phyloP scores from a whole-genome alignment of 129 eudicot genomes.

The Helianthus annuus region DNA sequence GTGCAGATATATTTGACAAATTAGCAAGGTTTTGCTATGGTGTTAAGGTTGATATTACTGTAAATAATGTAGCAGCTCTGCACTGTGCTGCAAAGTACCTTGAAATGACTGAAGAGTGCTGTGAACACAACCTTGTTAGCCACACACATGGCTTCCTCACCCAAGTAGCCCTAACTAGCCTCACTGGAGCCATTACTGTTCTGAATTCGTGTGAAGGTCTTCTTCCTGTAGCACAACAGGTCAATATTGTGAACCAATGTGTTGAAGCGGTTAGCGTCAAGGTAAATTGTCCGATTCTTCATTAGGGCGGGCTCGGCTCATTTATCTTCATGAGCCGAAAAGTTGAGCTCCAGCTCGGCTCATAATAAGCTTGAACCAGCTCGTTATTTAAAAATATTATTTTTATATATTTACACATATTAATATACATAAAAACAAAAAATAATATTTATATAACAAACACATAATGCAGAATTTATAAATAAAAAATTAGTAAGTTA shows the following conservation, averaged over 20 bases:
- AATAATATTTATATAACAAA: no score
- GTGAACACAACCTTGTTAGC: slow-evolving; percentile 71
- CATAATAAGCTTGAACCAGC: no score
- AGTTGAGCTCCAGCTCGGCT: no score
- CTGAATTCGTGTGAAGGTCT: slow-evolving; percentile 83
- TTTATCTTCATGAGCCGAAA: no score
- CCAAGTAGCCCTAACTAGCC: slow-evolving; percentile 85
- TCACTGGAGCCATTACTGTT: slow-evolving; percentile 81
- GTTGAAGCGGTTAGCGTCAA: slow-evolving; percentile 71
- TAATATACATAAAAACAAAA: no score
- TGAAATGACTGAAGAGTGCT: slow-evolving; percentile 80
- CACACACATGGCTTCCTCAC: slow-evolving; percentile 77
- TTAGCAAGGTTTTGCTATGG: slow-evolving; percentile 95
- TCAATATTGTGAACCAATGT: slow-evolving; percentile 69
- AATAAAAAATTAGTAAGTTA: no score
- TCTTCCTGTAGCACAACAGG: slow-evolving; percentile 66
- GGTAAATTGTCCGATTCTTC: slow-evolving; percentile 9
- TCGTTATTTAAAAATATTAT: no score
- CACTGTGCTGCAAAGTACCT: slow-evolving; percentile 92
- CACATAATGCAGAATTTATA: no score
- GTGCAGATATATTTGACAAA: slow-evolving; percentile 74
- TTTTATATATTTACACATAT: no score
- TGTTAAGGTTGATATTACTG: slow-evolving; percentile 84
- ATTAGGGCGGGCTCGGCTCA: no score
- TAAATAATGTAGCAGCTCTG: slow-evolving; percentile 88